These are phyloP conservation scores for Diplodia seriata DNA, from an alignment of 2,329 filamentous ascomycete genomes.

Conservation along the genomic window DNA sequence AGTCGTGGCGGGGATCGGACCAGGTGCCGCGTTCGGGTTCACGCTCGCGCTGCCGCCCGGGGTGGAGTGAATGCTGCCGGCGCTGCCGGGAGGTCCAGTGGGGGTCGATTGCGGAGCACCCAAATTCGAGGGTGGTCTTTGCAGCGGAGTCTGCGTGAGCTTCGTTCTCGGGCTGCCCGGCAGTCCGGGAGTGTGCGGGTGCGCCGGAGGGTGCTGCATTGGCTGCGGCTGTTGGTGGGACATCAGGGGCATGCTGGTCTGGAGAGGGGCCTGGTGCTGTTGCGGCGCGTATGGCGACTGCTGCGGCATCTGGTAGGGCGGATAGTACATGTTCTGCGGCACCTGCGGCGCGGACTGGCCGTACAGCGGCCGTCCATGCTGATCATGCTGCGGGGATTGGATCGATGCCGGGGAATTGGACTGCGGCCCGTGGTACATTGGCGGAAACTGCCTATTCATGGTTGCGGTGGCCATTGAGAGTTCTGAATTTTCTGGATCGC, in stretches of 20 bases:
- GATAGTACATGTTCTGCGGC: slow-evolving; percentile 89
- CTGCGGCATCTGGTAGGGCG: slow-evolving; percentile 62
- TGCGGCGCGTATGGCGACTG: slow-evolving; percentile 64
- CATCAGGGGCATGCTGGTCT: slow-evolving; percentile 58
- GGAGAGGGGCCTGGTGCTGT: slow-evolving; percentile 58
- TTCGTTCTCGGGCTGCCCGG: slow-evolving; percentile 64
- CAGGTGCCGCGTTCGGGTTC: slow-evolving; percentile 90
- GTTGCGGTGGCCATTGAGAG: slow-evolving; percentile 68
- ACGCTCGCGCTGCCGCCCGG: slow-evolving; percentile 59
- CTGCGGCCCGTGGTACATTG: slow-evolving; percentile 94
- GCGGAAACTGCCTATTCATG: slow-evolving; percentile 77
- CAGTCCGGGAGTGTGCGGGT: slow-evolving; percentile 64
- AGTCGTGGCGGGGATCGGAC: slow-evolving; percentile 95
- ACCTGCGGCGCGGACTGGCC: slow-evolving; percentile 79
- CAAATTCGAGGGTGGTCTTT: slow-evolving; percentile 62
- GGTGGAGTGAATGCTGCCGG: slow-evolving; percentile 50
- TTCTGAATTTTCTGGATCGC: slow-evolving; percentile 74
- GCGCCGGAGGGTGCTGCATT: slow-evolving; percentile 50
- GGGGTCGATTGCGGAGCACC: slow-evolving; percentile 50
- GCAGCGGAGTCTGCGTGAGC: slow-evolving; percentile 59
- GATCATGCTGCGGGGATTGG: slow-evolving; percentile 89
- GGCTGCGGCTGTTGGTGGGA: slow-evolving; percentile 57
- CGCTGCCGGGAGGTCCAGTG: slow-evolving; percentile 50
- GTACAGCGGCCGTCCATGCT: slow-evolving; percentile 83
- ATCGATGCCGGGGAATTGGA: slow-evolving; percentile 94